Evolutionary conservation across 1,284 basidiomycete genomes (phyloP).

Genomic region (Kalmanozyma brasiliensis): DNA sequence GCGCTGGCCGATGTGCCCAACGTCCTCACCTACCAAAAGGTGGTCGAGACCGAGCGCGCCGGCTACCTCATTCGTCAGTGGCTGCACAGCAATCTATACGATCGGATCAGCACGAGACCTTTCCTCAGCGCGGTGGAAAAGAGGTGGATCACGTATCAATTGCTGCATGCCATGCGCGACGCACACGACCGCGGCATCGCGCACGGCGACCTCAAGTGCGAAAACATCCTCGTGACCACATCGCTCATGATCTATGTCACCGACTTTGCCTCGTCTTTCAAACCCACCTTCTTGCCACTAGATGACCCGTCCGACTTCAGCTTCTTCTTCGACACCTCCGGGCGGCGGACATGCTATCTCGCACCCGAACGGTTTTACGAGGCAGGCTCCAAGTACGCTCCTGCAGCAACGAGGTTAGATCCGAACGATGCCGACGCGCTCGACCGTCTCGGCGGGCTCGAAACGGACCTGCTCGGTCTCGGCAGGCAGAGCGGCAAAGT

Average conservation of each 20-base stretch:
- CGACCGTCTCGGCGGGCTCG: slow-evolving; percentile 28
- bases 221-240: slow-evolving; percentile 95
- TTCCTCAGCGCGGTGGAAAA: slow-evolving; percentile 92
- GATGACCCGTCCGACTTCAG: slow-evolving; percentile 98
- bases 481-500: slow-evolving; percentile 78
- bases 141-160: slow-evolving; percentile 97
- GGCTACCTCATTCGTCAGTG: slow-evolving; percentile 95
- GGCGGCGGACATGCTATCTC: slow-evolving; percentile 90
- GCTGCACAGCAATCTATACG: slow-evolving; percentile 93
- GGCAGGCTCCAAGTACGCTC: slow-evolving; percentile 73
- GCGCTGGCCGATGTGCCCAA: slow-evolving; percentile 85
- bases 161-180: slow-evolving; percentile 85
- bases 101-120: slow-evolving; percentile 96
- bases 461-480: slow-evolving; percentile 54
- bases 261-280: slow-evolving; percentile 92
- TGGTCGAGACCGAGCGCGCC: slow-evolving; percentile 94
- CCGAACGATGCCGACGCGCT: slow-evolving; percentile 5
- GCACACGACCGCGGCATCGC: slow-evolving; percentile 81
- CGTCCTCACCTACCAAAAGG: slow-evolving; percentile 87
- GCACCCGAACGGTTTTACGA: slow-evolving; percentile 96
- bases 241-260: slow-evolving; percentile 95
- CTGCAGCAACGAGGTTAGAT: background rate
- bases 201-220: slow-evolving; percentile 97
- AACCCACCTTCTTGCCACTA: slow-evolving; percentile 92
- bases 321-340: slow-evolving; percentile 96